These are phyloP conservation scores for Alternaria ventricosa DNA, from an alignment of 2,329 filamentous ascomycete genomes.

Conservation along the genomic window DNA sequence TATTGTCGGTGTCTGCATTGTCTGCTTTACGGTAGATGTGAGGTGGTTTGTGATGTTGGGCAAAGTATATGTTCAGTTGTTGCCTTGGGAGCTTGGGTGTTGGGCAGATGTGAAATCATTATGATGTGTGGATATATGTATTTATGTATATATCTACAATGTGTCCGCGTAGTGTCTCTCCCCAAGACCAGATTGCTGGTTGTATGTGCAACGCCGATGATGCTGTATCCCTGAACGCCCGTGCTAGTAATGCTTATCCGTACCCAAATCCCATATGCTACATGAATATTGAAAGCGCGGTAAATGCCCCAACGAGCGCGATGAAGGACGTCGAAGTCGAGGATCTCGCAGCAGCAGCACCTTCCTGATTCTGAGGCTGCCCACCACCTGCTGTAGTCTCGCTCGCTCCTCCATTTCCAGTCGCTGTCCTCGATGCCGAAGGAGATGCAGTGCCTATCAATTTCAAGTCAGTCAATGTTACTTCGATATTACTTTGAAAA, in stretches of 20 bases:
- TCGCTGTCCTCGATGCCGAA: background rate
- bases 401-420: background rate
- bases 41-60: background rate
- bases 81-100: background rate
- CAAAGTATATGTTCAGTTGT: background rate
- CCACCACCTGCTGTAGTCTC: conserved; percentile 2
- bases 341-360: background rate
- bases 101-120: background rate
- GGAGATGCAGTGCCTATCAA: background rate
- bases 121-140: background rate
- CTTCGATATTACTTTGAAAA: background rate
- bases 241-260: background rate
- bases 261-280: background rate
- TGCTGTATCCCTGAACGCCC: background rate
- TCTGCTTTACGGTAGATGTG: background rate
- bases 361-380: conserved; percentile 3
- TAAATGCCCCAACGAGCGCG: background rate
- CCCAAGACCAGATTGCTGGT: background rate
- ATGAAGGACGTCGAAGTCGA: background rate
- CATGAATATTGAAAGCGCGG: conserved; percentile 2
- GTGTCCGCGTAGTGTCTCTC: background rate
- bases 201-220: background rate
- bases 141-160: background rate
- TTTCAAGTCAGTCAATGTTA: background rate
- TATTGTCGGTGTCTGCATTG: background rate